These are phyloP conservation scores for Corymbia maculata DNA, from an alignment of 345 rosid genomes.

Conservation along the genomic window DNA sequence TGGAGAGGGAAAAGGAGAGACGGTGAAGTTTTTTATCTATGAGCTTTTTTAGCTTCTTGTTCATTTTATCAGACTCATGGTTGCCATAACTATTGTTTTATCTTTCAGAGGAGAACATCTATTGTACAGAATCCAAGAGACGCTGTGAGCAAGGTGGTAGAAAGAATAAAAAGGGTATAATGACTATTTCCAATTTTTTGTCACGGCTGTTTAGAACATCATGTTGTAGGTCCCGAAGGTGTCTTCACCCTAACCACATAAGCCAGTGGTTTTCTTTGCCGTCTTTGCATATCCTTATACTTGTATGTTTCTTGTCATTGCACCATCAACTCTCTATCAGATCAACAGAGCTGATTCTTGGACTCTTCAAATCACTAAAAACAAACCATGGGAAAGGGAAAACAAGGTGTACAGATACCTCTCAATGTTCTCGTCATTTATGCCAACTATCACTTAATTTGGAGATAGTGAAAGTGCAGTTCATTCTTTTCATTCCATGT, in stretches of 20 bases:
- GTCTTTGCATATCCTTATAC: not conserved
- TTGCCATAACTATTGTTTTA: not conserved
- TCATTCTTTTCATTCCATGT: not conserved
- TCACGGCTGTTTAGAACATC: not conserved
- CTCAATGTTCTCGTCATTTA: not conserved
- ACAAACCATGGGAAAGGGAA: not conserved
- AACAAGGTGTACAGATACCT: not conserved
- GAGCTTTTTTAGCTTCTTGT: not conserved
- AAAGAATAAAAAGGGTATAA: not conserved
- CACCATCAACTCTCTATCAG: not conserved
- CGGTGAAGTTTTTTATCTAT: not conserved
- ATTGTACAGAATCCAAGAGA: not conserved
- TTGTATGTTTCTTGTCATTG: not conserved
- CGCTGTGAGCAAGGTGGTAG: not conserved
- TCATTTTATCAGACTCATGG: not conserved
- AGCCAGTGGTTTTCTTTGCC: not conserved
- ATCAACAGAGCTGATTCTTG: not conserved
- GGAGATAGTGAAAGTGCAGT: not conserved
- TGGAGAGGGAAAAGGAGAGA: not conserved
- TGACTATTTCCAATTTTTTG: not conserved
- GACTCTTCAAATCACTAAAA: not conserved
- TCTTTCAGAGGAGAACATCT: not conserved
- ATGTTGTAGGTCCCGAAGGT: not conserved
- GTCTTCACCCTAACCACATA: not conserved
- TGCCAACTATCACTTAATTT: not conserved